A percentile compares a stretch with the other conserved stretches of the same genome.
These are phyloP conservation scores for Bonnemaisonia californica DNA, from an alignment of 31 red algal genomes.

Conservation along the genomic window DNA sequence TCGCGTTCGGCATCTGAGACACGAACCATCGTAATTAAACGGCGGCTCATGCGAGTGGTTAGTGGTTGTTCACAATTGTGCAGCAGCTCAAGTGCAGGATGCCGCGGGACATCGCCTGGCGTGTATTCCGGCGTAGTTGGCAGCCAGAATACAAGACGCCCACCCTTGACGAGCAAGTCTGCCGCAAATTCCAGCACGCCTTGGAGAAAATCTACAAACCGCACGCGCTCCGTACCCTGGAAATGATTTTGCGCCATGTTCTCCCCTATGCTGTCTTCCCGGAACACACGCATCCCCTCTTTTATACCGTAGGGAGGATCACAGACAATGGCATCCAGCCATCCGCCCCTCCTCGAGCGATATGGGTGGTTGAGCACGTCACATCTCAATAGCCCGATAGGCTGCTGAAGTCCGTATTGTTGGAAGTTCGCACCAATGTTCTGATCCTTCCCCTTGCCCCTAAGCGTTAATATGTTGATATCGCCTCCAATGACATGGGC, in stretches of 20 bases:
- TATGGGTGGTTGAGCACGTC: constrained; percentile 72
- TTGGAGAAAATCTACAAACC: constrained; percentile 68
- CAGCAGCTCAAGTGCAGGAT: constrained; percentile 51
- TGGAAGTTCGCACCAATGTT: constrained; percentile 73
- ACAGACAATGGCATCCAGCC: constrained; percentile 86
- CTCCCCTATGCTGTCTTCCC: constrained; percentile 38
- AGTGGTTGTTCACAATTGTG: constrained; percentile 75
- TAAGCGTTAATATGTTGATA: constrained; percentile 76
- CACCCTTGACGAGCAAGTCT: constrained; percentile 49
- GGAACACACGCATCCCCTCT: constrained; percentile 83
- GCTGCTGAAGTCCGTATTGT: constrained; percentile 69
- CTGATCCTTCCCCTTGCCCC: constrained; percentile 56
- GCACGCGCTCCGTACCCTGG: constrained; percentile 62
- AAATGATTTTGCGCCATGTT: constrained; percentile 46
- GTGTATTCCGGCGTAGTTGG: constrained; percentile 69
- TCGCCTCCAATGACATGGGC: constrained; percentile 79
- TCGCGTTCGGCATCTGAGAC: constrained; percentile 36
- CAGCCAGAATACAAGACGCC: constrained; percentile 95
- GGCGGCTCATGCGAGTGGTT: constrained; percentile 49
- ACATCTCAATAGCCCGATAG: constrained; percentile 68
- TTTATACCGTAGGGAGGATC: constrained; percentile 98
- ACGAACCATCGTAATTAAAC: constrained; percentile 67
- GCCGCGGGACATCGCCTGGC: constrained; percentile 63
- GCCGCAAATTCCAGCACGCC: constrained; percentile 80
- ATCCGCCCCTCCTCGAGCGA: constrained; percentile 40